Base-by-base conservation (phyloP, 129 eudicot genomes). In the Artemisia annua region DNA sequence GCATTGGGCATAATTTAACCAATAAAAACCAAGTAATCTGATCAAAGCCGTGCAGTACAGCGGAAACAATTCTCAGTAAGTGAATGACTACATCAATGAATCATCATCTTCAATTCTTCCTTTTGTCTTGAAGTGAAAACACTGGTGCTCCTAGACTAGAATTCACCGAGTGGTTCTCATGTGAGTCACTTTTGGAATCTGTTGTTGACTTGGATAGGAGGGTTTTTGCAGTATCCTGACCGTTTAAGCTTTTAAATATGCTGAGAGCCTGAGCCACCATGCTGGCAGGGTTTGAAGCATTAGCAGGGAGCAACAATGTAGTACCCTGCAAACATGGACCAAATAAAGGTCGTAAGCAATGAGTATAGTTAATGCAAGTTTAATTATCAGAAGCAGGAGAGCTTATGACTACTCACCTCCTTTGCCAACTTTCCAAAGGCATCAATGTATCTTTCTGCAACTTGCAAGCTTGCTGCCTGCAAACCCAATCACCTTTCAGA, bases 381-480 rank as follows among this genome's bases (percentile, higher is more conserved):
- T 39, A 1, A 39, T 39, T 39, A 39, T 39, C 46, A 39, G 10
- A 39, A 7, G 10, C 46, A 39, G 46, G 46, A 51, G 19, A 52
- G 43, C 62, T 62, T 62, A n/a, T 11, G 16, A 48, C 51, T 13
- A 19, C 49, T 81, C 78, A 91, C 99, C 97, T 95, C 81, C 84
- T 91, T 86, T 8, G 99, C 99, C 71, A 95, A 69, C 30, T 75
- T 86, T 75, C 89, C 79, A 61, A 91, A 95, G 43, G 99, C 99
- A 5, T 86, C 80, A 30, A 95, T 82, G 83, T 95, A 95, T 71
- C 91, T 91, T 73, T 95, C 91, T 2, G 99, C 99, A 66, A 95
- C 55, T 73, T 90, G 89, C 82, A 90, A 74, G 80, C 94, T 88
- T 60, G 99, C 99, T 20, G 99, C 99, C 99, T 95, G 87, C 80